A percentile compares a stretch with the other conserved stretches of the same genome.
Conservation (phyloP, 331 rosid genomes). For the Erythrophleum ivorense region DNA sequence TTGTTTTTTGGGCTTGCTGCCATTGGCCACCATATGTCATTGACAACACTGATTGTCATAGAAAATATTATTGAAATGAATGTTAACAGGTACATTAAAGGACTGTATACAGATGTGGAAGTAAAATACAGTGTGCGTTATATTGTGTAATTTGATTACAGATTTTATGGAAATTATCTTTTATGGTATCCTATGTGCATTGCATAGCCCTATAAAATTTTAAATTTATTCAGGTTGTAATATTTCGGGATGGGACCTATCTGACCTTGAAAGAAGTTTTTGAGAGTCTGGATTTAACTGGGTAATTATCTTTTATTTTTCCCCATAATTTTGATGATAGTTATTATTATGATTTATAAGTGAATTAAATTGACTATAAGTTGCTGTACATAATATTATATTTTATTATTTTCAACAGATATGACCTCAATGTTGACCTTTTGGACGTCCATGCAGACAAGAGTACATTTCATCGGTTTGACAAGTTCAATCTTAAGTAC, state of each 20-base stretch:
- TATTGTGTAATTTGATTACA: background rate
- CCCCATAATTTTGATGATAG: background rate
- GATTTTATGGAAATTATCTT: constrained; percentile 5
- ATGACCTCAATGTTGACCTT: constrained; percentile 97
- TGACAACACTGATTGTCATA: background rate
- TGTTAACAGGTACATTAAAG: background rate
- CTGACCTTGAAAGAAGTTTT: constrained; percentile 95
- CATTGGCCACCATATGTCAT: background rate
- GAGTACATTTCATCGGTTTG: constrained; percentile 98
- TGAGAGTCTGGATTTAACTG: constrained; percentile 92
- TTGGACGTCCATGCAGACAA: constrained; percentile 99
- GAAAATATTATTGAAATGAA: background rate
- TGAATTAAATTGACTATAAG: constrained; percentile 1
- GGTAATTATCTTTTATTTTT: constrained; percentile 51
- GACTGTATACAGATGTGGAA: constrained; percentile 15
- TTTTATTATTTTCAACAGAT: constrained; percentile 57
- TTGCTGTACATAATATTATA: constrained; percentile 32
- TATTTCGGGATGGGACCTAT: constrained; percentile 98
- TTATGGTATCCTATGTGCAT: constrained; percentile 14
- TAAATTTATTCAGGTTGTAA: constrained; percentile 73
- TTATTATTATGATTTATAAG: constrained; percentile 20
- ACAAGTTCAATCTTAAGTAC: constrained; percentile 95
- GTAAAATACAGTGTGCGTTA: background rate
- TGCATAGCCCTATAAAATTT: constrained; percentile 30
- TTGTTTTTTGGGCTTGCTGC: background rate